phyloP scores from a whole-genome alignment of 441 rosid genomes.

The Jatropha podagrica region DNA sequence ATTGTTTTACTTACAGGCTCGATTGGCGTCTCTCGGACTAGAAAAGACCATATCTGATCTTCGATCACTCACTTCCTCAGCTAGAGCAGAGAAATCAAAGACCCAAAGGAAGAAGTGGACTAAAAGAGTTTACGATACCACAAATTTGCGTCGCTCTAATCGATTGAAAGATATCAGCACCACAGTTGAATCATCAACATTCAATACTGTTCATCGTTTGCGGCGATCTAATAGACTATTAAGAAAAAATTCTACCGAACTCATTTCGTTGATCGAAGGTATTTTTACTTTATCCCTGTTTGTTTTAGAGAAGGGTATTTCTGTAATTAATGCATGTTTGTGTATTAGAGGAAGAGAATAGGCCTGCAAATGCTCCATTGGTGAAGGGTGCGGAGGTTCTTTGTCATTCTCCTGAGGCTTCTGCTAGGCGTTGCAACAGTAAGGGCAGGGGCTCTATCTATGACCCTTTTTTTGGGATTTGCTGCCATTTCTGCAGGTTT shows the following conservation, averaged over 20 bases:
- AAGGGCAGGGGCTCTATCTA: constrained; percentile 39
- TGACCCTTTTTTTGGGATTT: constrained; percentile 40
- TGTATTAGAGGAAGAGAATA: constrained; percentile 7
- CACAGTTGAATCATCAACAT: neutral
- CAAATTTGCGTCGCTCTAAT: constrained; percentile 34
- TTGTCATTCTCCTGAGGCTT: constrained; percentile 35
- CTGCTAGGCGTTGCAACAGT: constrained; percentile 40
- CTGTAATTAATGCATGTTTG: neutral
- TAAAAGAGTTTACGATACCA: constrained; percentile 17
- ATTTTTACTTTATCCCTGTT: neutral
- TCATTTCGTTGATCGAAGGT: neutral
- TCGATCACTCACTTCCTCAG: constrained; percentile 25
- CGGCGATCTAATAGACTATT: constrained; percentile 24
- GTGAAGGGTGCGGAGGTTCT: constrained; percentile 16
- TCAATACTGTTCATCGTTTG: neutral
- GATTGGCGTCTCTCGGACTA: constrained; percentile 43
- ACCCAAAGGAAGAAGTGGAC: constrained; percentile 11
- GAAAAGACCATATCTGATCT: constrained; percentile 35
- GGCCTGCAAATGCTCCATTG: constrained; percentile 39
- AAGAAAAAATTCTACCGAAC: neutral
- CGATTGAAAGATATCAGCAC: constrained; percentile 22
- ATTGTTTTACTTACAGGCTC: constrained; percentile 25
- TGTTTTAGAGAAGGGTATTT: neutral
- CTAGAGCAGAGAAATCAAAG: constrained; percentile 6
- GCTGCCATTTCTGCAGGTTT: constrained; percentile 55